Evolutionary conservation across 2,329 filamentous ascomycete species (phyloP).

Genomic region (Penicillium sp.): DNA sequence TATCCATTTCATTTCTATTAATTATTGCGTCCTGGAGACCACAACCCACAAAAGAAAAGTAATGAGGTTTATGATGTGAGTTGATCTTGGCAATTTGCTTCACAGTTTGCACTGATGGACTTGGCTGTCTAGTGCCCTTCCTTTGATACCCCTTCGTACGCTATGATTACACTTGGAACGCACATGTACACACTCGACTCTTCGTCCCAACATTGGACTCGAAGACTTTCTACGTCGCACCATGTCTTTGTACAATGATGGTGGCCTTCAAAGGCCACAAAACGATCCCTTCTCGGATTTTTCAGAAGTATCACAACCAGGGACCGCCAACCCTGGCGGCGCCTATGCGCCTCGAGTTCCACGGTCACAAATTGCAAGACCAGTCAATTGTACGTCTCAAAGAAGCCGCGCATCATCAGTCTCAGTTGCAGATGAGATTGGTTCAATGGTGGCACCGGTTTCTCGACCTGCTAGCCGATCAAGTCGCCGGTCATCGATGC

Average conservation of each 20-base stretch:
- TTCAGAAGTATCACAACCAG: constrained; percentile 25
- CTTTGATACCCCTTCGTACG: constrained; percentile 9
- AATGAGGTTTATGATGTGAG: constrained; percentile 13
- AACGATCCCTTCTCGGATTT: constrained; percentile 24
- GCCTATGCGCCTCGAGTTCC: constrained; percentile 20
- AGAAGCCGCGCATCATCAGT: constrained; percentile 27
- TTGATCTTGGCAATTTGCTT: background rate
- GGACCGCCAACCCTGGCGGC: constrained; percentile 16
- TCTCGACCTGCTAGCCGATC: constrained; percentile 23
- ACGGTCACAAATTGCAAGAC: constrained; percentile 29
- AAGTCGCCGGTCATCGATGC: constrained; percentile 25
- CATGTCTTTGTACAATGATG: constrained; percentile 40
- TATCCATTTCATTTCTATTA: background rate
- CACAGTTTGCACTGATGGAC: background rate
- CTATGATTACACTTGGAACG: constrained; percentile 33
- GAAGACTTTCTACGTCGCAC: constrained; percentile 27
- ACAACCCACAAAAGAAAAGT: background rate
- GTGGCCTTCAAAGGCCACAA: constrained; percentile 31
- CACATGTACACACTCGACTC: constrained; percentile 24
- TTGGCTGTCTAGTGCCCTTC: background rate
- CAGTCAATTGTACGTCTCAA: constrained; percentile 21
- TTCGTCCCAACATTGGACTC: constrained; percentile 29
- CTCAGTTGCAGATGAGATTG: constrained; percentile 28
- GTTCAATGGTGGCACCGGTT: constrained; percentile 18
- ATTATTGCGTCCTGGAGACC: constrained; percentile 8